These are phyloP conservation scores for Candida sp. DNA, from an alignment of 1,139 yeast species.

Conservation along the genomic window DNA sequence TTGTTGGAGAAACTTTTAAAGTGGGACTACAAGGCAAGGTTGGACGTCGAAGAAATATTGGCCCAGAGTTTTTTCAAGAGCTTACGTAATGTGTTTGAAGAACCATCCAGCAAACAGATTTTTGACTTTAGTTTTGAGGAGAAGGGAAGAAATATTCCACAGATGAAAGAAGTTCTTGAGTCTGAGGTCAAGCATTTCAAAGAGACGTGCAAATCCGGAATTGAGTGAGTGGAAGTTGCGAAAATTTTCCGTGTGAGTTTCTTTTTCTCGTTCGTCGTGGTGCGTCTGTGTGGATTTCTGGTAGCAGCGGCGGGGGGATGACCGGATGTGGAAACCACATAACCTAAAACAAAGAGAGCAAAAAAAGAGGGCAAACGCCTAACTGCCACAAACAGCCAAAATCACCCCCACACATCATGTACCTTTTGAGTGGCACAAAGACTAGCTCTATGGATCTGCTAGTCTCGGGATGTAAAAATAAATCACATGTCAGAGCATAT, in stretches of 20 bases:
- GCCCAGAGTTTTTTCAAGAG: constrained; percentile 51
- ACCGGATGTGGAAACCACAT: background rate
- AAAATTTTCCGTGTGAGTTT: background rate
- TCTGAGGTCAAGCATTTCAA: constrained; percentile 46
- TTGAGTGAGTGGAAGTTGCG: constrained; percentile 4
- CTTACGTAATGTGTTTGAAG: constrained; percentile 55
- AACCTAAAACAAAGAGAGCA: background rate
- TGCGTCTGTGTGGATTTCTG: too few relatives aligned
- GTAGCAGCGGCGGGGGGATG: background rate
- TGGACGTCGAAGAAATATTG: constrained; percentile 53
- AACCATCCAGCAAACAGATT: constrained; percentile 45
- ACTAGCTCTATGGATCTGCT: background rate
- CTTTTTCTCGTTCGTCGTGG: background rate
- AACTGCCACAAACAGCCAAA: background rate
- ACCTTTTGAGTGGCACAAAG: background rate
- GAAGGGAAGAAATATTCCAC: constrained; percentile 33
- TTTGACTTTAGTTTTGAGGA: constrained; percentile 72
- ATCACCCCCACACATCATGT: too few relatives aligned
- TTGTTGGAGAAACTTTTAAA: constrained; percentile 54
- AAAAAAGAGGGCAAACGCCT: background rate
- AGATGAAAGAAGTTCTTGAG: constrained; percentile 48
- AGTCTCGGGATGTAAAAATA: background rate
- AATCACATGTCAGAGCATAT: background rate
- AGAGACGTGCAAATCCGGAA: constrained; percentile 9
- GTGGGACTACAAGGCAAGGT: constrained; percentile 61